Evolutionary conservation across 495 filamentous ascomycete species (phyloP), one percentile per base, ranked within the genome.

Genomic region (Pyrenula massariospora): DNA sequence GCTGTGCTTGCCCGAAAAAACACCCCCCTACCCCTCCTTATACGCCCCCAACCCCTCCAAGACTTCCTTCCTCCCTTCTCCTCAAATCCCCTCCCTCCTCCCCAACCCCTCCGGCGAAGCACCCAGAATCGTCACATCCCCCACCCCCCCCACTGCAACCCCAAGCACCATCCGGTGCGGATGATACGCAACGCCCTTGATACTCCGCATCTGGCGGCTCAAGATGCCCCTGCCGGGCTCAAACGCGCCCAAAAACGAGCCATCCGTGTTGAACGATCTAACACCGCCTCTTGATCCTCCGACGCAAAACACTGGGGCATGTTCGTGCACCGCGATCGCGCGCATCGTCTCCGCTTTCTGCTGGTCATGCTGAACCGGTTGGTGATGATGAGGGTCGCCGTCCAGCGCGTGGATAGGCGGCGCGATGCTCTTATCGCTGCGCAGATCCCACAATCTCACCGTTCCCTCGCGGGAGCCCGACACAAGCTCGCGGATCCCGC

Each of bases 381-480:
- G 50, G n/a, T 20, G 22, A 52, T 5, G 8, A 5, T 8, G 19
- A 20, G 50, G 50, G n/a, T 8, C 8, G 8, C n/a, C 19, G 19
- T 24, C 22, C 8, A 24, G 20, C 50, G 50, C n/a, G 19, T 10
- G n/a, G 19, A 52, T 52, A 52, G 50, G 8, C 42, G n/a, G n/a
- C 8, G 50, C 8, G 50, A 52, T 52, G 22, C 50, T 52, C 10
- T 20, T 68, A 55, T 91, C 84, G 81, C 87, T 86, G 48, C 92
- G 81, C 52, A 99, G 89, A 73, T 99, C 93, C 93, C 93, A 99
- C 5, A 99, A 78, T 64, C 89, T 88, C 59, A 99, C 85, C 66
- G 94, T 92, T 53, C 93, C 93, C 61, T 92, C 91, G 48, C 87
- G 78, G 63, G 88, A 91, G 10, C 88, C 93, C 12, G 84, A 88